Conservation (phyloP, 305 asterid genomes). For the Fraxinus ornus region DNA sequence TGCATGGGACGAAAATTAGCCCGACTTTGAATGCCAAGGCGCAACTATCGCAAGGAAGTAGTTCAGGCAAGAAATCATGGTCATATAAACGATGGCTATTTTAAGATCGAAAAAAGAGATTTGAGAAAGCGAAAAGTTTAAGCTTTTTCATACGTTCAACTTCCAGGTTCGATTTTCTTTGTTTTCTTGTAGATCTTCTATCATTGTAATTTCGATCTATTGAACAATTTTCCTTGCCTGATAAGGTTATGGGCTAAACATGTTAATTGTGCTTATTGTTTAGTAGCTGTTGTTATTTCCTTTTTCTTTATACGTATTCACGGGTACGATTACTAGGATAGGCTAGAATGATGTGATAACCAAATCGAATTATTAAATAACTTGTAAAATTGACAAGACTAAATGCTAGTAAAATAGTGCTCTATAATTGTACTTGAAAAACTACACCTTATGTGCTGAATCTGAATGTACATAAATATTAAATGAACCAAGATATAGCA, state of each 20-base stretch:
- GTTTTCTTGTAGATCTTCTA: neutral
- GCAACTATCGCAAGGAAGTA: slow-evolving; percentile 37
- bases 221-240: neutral
- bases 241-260: neutral
- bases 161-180: neutral
- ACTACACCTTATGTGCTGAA: neutral
- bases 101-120: slow-evolving; percentile 37
- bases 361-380: neutral
- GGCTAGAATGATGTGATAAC: neutral
- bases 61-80: slow-evolving; percentile 49
- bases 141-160: neutral
- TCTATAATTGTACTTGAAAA: neutral
- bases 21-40: slow-evolving; percentile 50
- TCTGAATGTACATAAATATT: neutral
- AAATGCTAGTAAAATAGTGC: neutral
- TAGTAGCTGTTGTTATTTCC: neutral
- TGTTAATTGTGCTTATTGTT: neutral
- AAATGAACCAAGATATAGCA: neutral
- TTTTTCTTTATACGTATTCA: neutral
- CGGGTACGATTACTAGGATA: neutral
- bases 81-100: slow-evolving; percentile 64
- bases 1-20: slow-evolving; percentile 69
- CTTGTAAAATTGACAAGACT: neutral
- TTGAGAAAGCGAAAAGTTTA: slow-evolving; percentile 1
- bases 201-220: neutral